A percentile compares a stretch with the other conserved stretches of the same genome.
Evolutionary conservation across 176 grass and related monocot species (phyloP).

Genomic region (Bonia amplexicaulis): DNA sequence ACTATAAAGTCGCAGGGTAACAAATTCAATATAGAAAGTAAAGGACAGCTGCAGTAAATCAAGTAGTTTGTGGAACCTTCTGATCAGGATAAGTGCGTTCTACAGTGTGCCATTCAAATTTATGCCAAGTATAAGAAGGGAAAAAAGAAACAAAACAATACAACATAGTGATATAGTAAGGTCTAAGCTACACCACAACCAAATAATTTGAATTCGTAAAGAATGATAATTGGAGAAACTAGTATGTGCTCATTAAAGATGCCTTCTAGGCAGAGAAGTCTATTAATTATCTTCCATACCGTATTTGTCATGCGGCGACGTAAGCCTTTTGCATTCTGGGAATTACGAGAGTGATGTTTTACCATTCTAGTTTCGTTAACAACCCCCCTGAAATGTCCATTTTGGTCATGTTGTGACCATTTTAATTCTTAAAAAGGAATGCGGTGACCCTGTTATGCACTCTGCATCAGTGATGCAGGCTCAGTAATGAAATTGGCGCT

Average conservation of each 20-base stretch:
- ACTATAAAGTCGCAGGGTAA: neutral
- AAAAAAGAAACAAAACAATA: neutral
- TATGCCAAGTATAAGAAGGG: neutral
- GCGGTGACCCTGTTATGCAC: neutral
- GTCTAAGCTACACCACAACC: neutral
- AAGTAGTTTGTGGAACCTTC: neutral
- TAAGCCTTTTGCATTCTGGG: neutral
- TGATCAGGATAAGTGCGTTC: neutral
- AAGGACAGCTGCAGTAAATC: neutral
- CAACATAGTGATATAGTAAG: neutral
- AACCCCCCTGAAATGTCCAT: neutral
- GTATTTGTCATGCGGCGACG: neutral
- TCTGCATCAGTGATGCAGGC: neutral
- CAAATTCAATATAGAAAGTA: neutral
- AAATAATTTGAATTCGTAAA: neutral
- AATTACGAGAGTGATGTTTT: neutral
- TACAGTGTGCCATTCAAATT: neutral
- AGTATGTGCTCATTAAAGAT: neutral
- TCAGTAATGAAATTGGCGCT: neutral
- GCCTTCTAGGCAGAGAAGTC: neutral
- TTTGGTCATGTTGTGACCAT: neutral
- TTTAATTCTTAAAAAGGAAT: neutral
- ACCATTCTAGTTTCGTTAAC: neutral
- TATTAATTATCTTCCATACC: neutral
- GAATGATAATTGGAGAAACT: neutral